These are phyloP conservation scores for Xylariales sp. DNA, from an alignment of 2,329 filamentous ascomycete species.

Conservation along the genomic window DNA sequence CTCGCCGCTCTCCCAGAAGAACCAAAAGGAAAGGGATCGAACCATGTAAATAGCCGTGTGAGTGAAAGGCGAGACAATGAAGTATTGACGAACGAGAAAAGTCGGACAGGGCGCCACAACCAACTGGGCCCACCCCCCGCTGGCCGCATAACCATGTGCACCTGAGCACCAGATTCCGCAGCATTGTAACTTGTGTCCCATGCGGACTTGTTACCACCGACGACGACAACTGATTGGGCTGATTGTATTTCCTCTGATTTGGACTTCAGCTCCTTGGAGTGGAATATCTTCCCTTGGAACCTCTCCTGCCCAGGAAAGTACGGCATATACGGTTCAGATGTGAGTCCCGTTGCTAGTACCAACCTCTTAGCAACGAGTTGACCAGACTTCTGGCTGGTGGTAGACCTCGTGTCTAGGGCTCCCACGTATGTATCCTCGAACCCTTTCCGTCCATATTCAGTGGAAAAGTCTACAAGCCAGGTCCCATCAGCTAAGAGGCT, in stretches of 20 bases:
- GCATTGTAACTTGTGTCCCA: constrained; percentile 13
- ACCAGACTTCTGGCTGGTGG: background rate
- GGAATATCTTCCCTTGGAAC: constrained; percentile 12
- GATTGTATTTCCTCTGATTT: constrained; percentile 2
- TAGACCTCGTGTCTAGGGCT: background rate
- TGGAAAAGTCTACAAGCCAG: constrained; percentile 6
- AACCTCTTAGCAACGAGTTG: constrained; percentile 7
- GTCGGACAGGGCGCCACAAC: constrained; percentile 8
- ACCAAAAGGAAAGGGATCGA: constrained; percentile 7
- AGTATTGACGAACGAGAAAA: constrained; percentile 1
- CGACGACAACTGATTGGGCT: constrained; percentile 9
- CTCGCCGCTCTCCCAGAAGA: background rate
- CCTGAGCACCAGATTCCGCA: constrained; percentile 7
- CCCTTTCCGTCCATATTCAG: too few species aligned
- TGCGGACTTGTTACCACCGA: constrained; percentile 14
- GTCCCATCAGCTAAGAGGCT: background rate
- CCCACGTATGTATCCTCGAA: background rate
- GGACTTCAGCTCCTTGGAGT: constrained; percentile 12
- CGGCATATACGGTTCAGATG: constrained; percentile 10
- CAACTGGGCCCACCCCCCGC: constrained; percentile 11
- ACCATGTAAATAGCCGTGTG: constrained; percentile 10
- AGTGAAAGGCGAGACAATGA: constrained; percentile 9
- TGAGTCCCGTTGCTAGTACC: constrained; percentile 14
- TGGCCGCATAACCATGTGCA: constrained; percentile 15
- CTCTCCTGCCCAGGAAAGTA: constrained; percentile 6